Percentiles rank a stretch among this genome's conserved stretches.
phyloP scores from a whole-genome alignment of 2,329 filamentous ascomycete species.

The Neofusicoccum laricinum region DNA sequence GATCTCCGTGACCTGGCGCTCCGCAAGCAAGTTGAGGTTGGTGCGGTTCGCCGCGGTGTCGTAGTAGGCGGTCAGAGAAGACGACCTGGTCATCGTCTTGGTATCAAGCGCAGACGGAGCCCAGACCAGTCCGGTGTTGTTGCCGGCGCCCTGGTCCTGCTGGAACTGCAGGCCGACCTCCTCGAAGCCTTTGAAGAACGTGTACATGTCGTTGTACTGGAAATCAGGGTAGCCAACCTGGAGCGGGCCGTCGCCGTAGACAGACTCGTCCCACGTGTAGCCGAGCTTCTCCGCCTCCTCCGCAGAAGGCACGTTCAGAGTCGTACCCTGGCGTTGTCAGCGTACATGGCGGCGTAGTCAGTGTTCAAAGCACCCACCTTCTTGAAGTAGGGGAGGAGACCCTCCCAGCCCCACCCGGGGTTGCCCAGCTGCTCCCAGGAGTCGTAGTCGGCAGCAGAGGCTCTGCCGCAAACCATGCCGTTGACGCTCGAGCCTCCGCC shows the following conservation, averaged over 20 bases:
- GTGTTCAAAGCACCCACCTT: slow-evolving; percentile 16
- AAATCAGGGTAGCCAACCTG: slow-evolving; percentile 26
- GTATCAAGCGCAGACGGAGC: slow-evolving; percentile 17
- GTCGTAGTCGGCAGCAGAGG: slow-evolving; percentile 36
- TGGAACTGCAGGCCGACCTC: slow-evolving; percentile 15
- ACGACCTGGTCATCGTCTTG: slow-evolving; percentile 13
- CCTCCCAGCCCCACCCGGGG: slow-evolving; percentile 57
- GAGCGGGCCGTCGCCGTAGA: slow-evolving; percentile 23
- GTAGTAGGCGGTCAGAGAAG: slow-evolving; percentile 10
- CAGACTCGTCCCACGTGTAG: slow-evolving; percentile 27
- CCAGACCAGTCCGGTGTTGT: slow-evolving; percentile 13
- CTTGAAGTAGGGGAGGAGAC: slow-evolving; percentile 26
- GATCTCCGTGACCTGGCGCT: slow-evolving; percentile 20
- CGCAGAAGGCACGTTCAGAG: slow-evolving; percentile 25
- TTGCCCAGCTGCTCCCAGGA: slow-evolving; percentile 59
- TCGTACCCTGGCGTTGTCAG: slow-evolving; percentile 25
- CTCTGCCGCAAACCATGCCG: slow-evolving; percentile 32
- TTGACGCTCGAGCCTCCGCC: slow-evolving; percentile 39
- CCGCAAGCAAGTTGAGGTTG: slow-evolving; percentile 10
- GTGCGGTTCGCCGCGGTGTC: slow-evolving; percentile 21
- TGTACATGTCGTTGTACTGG: slow-evolving; percentile 28
- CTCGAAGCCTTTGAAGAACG: slow-evolving; percentile 9
- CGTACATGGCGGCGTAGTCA: neutral
- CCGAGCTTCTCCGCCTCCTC: slow-evolving; percentile 24
- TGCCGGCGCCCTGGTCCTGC: slow-evolving; percentile 18